These are phyloP conservation scores for Cucumis sativus DNA, from an alignment of 306 rosid species.

Conservation along the genomic window Cucumber_9930_V3 NC_026656.2:14095001-14095500, in stretches of 20 bases:
- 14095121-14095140: constrained; percentile 37
- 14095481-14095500: too few relatives aligned
- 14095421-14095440: too few relatives aligned
- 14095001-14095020: background rate
- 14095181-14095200: background rate
- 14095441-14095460: too few relatives aligned
- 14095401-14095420: too few relatives aligned
- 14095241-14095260: background rate
- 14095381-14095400: too few relatives aligned
- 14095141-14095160: constrained; percentile 79
- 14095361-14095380: too few relatives aligned
- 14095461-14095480: too few relatives aligned
- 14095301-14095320: background rate
- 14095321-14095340: background rate
- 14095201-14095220: background rate
- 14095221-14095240: background rate
- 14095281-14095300: background rate
- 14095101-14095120: constrained; percentile 1
- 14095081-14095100: constrained; percentile 15
- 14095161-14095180: background rate
- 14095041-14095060: too few relatives aligned
- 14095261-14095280: background rate
- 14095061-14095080: background rate
- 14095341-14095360: too few relatives aligned
- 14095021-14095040: too few relatives aligned